Base-by-base conservation (phyloP, 2,329 filamentous ascomycete genomes). In the Fusarium lateritium region DNA sequence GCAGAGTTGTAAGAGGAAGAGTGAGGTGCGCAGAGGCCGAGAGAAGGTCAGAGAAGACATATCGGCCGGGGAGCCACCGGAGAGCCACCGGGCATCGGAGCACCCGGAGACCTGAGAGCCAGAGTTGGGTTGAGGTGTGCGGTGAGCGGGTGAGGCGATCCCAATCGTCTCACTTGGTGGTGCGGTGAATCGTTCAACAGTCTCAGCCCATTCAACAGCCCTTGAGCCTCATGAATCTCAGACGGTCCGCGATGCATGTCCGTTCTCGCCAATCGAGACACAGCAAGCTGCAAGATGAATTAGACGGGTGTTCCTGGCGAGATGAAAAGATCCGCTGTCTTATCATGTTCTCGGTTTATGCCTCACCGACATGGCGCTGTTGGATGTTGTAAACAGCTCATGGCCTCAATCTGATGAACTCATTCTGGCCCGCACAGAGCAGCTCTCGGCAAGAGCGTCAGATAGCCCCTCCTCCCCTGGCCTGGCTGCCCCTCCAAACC, bases 321-420 rank as follows among this genome's bases (percentile, higher is more conserved):
- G 68, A 73, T 62, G 42, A 59, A 50, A 55, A 53, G 56, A 59
- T 65, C 64, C 69, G 61, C 58, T 53, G 44, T 59, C 63, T 67
- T 70, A 62, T 72, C 68, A 64, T 66, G 54, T 39, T 45, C 49
- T 47, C 52, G 40, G 51, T 69, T 66, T 70, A 60, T 67, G 71
- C 68, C 66, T 72, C 69, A 73, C 69, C 67, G 59, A 70, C 63
- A 63, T 56, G 63, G 57, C 67, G 49, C 40, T 70, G 58, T 59
- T 68, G 67, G 56, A 65, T 67, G 60, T 62, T 58, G 66, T 54
- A 67, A 65, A 67, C 71, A 73, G 67, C 71, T 71, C 70, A 73
- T 69, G 63, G 54, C 34, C 54, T 63, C 26, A 49, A 63, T 43
- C 45, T 45, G 54, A 73, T 73, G 71, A 73, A 62, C 68, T 69